phyloP scores from a whole-genome alignment of 768 basidiomycete species.

The Mycena amicta region DNA sequence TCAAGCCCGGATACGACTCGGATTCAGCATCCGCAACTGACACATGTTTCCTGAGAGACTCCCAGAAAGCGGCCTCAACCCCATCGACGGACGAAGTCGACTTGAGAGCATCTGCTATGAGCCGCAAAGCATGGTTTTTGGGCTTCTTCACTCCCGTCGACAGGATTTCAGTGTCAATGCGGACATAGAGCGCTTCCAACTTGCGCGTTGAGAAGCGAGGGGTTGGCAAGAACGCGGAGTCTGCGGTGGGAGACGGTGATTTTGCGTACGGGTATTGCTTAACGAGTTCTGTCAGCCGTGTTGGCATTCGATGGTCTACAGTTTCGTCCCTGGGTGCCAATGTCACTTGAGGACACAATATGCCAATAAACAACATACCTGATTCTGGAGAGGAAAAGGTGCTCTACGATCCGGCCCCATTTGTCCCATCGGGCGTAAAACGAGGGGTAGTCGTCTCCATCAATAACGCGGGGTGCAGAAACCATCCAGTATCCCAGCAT shows the following conservation, averaged over 20 bases:
- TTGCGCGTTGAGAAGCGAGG: slow-evolving; percentile 70
- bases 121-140: slow-evolving; percentile 55
- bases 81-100: slow-evolving; percentile 30
- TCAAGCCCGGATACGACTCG: slow-evolving; percentile 40
- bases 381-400: slow-evolving; percentile 72
- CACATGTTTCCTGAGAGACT: slow-evolving; percentile 45
- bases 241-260: slow-evolving; percentile 28
- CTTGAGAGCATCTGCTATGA: slow-evolving; percentile 67
- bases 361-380: slow-evolving; percentile 46
- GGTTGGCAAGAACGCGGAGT: slow-evolving; percentile 54
- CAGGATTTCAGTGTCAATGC: slow-evolving; percentile 58
- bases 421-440: slow-evolving; percentile 80
- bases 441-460: slow-evolving; percentile 58
- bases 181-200: slow-evolving; percentile 68
- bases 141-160: slow-evolving; percentile 35
- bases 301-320: slow-evolving; percentile 57
- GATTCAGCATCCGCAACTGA: slow-evolving; percentile 41
- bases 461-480: slow-evolving; percentile 45
- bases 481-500: slow-evolving; percentile 77
- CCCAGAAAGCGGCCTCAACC: slow-evolving; percentile 53
- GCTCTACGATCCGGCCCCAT: slow-evolving; percentile 72
- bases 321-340: slow-evolving; percentile 56
- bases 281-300: slow-evolving; percentile 70
- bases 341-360: slow-evolving; percentile 2
- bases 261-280: slow-evolving; percentile 65